These are phyloP conservation scores for Camellia japonica DNA, from an alignment of 148 eudicot genomes.

Conservation along the genomic window DNA sequence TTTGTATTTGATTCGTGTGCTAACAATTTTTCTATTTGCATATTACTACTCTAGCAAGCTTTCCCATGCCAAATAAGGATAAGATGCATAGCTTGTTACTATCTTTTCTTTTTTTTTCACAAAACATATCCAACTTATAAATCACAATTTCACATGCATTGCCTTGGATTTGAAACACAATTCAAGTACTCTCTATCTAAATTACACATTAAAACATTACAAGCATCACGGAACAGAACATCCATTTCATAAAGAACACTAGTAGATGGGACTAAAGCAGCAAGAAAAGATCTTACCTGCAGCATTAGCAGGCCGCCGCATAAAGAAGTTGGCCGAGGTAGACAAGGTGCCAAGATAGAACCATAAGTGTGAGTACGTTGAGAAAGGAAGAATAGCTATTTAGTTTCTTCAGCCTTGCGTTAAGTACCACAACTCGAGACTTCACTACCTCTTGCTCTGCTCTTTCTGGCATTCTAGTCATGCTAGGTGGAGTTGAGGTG, in stretches of 20 bases:
- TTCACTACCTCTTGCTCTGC: slow-evolving; percentile 25
- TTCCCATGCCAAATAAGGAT: too few relatives aligned
- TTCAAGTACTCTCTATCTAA: too few relatives aligned
- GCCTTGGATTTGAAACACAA: too few relatives aligned
- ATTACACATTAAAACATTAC: neutral
- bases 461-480: neutral
- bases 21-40: too few relatives aligned
- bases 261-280: neutral
- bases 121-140: too few relatives aligned
- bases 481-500: slow-evolving; percentile 17
- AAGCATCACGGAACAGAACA: neutral
- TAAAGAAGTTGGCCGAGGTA: slow-evolving; percentile 61
- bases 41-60: too few relatives aligned
- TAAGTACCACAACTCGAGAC: slow-evolving; percentile 33
- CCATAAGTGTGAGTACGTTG: slow-evolving; percentile 60
- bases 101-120: too few relatives aligned
- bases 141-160: too few relatives aligned
- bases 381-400: slow-evolving; percentile 65
- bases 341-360: slow-evolving; percentile 67
- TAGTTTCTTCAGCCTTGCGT: slow-evolving; percentile 48
- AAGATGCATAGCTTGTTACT: too few relatives aligned
- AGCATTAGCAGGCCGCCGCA: neutral
- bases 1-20: too few relatives aligned
- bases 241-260: neutral
- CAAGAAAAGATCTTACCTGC: neutral